Evolutionary conservation across 306 rosid species (phyloP).

Genomic region (Mimosa pudica): DNA sequence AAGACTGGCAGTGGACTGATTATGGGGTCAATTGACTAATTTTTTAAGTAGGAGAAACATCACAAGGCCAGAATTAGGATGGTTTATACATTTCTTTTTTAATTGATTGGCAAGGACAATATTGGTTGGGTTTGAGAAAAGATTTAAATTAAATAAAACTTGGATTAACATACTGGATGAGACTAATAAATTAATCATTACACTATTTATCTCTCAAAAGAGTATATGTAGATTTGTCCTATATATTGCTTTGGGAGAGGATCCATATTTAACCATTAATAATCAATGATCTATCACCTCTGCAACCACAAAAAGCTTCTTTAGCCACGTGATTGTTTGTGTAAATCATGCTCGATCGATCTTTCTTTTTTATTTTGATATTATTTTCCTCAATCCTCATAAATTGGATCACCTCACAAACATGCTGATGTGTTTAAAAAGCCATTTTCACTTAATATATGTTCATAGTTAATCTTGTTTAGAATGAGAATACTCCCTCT

Average conservation of each 20-base stretch:
- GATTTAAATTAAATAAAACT: neutral
- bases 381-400: neutral
- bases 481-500: neutral
- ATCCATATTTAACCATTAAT: neutral
- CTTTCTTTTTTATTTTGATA: no score
- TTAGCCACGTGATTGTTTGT: neutral
- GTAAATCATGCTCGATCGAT: no score
- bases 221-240: slow-evolving; percentile 58
- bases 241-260: slow-evolving; percentile 26
- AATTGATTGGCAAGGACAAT: slow-evolving; percentile 30
- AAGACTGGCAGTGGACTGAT: neutral
- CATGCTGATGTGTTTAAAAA: neutral
- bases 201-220: neutral
- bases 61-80: neutral
- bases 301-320: neutral
- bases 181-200: slow-evolving; percentile 12
- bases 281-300: neutral
- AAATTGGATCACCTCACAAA: neutral
- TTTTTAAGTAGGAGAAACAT: neutral
- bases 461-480: neutral
- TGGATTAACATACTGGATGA: slow-evolving; percentile 18
- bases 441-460: neutral
- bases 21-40: neutral
- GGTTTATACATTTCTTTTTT: no score
- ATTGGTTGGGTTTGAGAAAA: slow-evolving; percentile 40